Base-by-base conservation (phyloP, 768 basidiomycete genomes). In the Kwoniella mangroviensis region DNA sequence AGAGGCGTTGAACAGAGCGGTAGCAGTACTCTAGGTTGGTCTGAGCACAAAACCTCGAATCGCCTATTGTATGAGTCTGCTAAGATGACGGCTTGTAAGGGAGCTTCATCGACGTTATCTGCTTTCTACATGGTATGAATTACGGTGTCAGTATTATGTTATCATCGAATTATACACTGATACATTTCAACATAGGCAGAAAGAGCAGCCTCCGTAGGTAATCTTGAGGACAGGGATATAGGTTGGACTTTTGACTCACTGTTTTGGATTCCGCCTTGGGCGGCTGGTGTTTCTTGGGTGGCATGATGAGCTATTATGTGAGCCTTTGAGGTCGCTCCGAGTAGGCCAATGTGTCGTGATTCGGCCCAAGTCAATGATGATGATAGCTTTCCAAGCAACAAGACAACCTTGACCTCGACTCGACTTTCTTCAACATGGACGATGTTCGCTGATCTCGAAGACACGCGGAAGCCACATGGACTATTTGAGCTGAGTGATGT, bases 11-110 rank as follows among this genome's bases (percentile, higher is more conserved):
- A 98, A 84, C 94, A 94, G 74, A 98, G 88, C 0, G 96, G 97
- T 24, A 98, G 86, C 12, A 98, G 87, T 83, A 93, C 93, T 83
- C 95, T 88, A 72, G 95, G 95, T 84, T 89, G 91, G 80, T 89
- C 88, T 43, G 88, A 87, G 49, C 93, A 95, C n/a, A 97, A 87
- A 21, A 94, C 95, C 67, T 91, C 88, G 80, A 98, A 96, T 65
- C 93, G 88, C 78, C 90, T 91, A 86, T 97, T 95, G 85, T 95
- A 97, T 74, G 93, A 94, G 82, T 99, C 96, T 12, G 96, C 94
- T 52, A 99, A 90, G 54, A 99, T 89, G 66, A 98, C 92, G 19
- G 96, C 96, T 79, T 98, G 95, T 0, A 98, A 85, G 21, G 92
- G 89, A 61, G 97, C 91, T 63, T 94, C 92, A 41, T 84, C 82